Evolutionary conservation across 163 green algal species (phyloP).

Genomic region (Scenedesmus sp.): DNA sequence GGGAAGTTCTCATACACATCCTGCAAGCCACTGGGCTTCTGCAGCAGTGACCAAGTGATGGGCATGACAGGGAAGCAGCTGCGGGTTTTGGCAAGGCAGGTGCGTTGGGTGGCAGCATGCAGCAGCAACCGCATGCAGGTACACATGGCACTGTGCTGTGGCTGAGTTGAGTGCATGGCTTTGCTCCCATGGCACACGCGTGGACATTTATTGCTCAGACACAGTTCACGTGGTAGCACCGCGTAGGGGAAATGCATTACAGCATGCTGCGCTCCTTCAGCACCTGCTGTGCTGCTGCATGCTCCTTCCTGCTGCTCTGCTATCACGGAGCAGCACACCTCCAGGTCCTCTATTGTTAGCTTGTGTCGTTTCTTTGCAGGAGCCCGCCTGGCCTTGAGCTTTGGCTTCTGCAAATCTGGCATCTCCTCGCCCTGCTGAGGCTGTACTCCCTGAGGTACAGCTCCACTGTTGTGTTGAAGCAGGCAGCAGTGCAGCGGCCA

Average conservation of each 20-base stretch:
- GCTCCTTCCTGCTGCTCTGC: not conserved
- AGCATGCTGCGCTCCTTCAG: not conserved
- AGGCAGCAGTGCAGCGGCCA: not conserved
- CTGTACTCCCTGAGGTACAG: not conserved
- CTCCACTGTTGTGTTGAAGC: not conserved
- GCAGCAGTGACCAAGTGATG: not conserved
- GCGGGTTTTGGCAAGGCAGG: not conserved
- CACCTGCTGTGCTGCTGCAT: not conserved
- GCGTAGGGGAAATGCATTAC: not conserved
- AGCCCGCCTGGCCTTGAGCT: not conserved
- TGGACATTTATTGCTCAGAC: no score
- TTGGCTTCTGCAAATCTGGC: not conserved
- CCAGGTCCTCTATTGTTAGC: slow-evolving; percentile 45
- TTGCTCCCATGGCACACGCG: not conserved
- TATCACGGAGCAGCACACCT: not conserved
- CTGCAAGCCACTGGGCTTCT: slow-evolving; percentile 40
- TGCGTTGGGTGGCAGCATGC: not conserved
- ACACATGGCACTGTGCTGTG: not conserved
- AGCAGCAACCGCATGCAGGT: not conserved
- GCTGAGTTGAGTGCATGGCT: not conserved
- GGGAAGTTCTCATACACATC: slow-evolving; percentile 52
- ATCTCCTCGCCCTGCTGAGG: not conserved
- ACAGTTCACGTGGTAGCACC: no score
- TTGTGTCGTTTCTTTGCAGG: slow-evolving; percentile 34
- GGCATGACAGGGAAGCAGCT: not conserved